A percentile compares a stretch with the other conserved stretches of the same genome.
phyloP scores from a whole-genome alignment of 2,329 filamentous ascomycete species.

The Hypoxylon sp. region DNA sequence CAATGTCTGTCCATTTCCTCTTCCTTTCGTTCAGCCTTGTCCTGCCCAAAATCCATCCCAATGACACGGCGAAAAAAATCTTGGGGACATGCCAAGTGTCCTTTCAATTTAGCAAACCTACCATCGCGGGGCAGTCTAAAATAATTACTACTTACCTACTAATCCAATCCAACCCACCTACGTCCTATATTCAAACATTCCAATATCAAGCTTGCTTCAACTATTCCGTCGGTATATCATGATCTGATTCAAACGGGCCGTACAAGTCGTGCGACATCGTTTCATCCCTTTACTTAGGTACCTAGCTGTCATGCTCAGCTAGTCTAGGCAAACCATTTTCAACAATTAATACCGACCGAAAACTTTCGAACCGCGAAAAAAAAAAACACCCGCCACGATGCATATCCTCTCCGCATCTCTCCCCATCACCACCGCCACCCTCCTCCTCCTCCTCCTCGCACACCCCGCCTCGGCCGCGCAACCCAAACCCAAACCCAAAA shows the following conservation, averaged over 20 bases:
- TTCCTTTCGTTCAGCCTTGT: slow-evolving; percentile 31
- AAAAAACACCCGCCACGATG: slow-evolving; percentile 23
- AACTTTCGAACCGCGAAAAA: slow-evolving; percentile 2
- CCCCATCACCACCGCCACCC: slow-evolving; percentile 28
- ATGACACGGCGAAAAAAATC: background rate
- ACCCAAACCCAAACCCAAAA: slow-evolving; percentile 53
- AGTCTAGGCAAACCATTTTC: background rate
- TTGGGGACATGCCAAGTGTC: slow-evolving; percentile 37
- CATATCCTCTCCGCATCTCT: slow-evolving; percentile 21
- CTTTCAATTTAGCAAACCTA: slow-evolving; percentile 13
- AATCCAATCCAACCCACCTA: too few relatives aligned
- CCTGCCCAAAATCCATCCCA: slow-evolving; percentile 1
- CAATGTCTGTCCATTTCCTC: background rate
- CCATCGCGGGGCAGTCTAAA: background rate
- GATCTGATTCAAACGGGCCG: background rate
- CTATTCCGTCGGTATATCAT: background rate
- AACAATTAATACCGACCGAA: background rate
- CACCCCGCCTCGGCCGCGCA: slow-evolving; percentile 34
- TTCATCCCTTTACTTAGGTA: background rate
- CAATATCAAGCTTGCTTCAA: background rate
- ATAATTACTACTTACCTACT: too few relatives aligned
- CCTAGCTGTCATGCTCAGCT: background rate
- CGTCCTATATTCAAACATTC: too few relatives aligned
- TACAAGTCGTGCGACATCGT: background rate
- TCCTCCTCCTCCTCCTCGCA: slow-evolving; percentile 37